Percentiles rank a stretch among this genome's conserved stretches.
These are phyloP conservation scores for Beta lomatogona DNA, from an alignment of 179 eudicot species.

Conservation along the genomic window DNA sequence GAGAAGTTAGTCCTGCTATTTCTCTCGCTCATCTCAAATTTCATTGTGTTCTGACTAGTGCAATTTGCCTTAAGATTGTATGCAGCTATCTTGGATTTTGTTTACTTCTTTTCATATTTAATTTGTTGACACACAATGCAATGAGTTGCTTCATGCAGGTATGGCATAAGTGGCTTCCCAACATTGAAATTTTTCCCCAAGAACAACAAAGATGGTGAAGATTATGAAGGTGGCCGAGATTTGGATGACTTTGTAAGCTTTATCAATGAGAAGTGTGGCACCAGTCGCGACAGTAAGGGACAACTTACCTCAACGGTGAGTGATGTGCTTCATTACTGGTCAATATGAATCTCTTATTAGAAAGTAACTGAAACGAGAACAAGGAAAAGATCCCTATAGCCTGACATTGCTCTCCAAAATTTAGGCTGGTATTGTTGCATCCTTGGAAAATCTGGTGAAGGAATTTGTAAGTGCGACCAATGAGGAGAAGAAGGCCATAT, in stretches of 20 bases:
- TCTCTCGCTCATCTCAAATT: background rate
- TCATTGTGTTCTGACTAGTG: background rate
- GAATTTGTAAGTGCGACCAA: slow-evolving; percentile 69
- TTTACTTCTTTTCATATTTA: background rate
- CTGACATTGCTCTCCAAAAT: background rate
- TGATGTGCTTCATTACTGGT: slow-evolving; percentile 3
- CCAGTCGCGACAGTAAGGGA: slow-evolving; percentile 84
- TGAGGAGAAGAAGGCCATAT: slow-evolving; percentile 73
- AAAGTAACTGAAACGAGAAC: background rate
- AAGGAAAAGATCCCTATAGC: background rate
- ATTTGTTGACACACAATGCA: slow-evolving; percentile 7
- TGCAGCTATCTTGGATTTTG: background rate
- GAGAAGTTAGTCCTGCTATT: slow-evolving; percentile 61
- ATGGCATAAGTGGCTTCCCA: slow-evolving; percentile 86
- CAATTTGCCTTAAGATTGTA: background rate
- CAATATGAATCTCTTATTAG: background rate
- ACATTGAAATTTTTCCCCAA: slow-evolving; percentile 95
- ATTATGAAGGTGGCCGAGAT: slow-evolving; percentile 88
- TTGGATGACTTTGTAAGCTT: slow-evolving; percentile 76
- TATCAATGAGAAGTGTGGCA: slow-evolving; percentile 86
- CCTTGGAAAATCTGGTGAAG: slow-evolving; percentile 70
- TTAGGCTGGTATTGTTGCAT: slow-evolving; percentile 70
- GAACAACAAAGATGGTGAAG: slow-evolving; percentile 94
- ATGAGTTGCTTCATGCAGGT: slow-evolving; percentile 47
- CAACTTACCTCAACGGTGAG: slow-evolving; percentile 76